Evolutionary conservation across 148 eudicot genomes (phyloP).

Genomic region (Camellia japonica): DNA sequence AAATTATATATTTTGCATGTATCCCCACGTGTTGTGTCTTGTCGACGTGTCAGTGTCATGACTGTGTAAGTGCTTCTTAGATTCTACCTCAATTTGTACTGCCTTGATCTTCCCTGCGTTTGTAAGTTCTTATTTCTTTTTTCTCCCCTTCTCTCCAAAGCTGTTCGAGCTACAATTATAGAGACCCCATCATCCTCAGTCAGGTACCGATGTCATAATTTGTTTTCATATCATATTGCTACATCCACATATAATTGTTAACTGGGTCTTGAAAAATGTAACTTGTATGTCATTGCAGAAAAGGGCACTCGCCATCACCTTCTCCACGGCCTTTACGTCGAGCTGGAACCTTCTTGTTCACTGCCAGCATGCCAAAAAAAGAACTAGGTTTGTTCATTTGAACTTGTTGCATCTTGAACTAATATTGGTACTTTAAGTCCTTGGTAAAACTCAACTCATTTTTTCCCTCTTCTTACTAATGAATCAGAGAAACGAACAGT

Average conservation of each 20-base stretch:
- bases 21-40: no score
- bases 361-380: constrained; percentile 42
- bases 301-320: constrained; percentile 69
- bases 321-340: constrained; percentile 45
- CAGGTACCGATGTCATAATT: constrained; percentile 36
- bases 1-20: no score
- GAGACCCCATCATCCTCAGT: constrained; percentile 48
- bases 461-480: neutral
- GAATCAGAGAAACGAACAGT: constrained; percentile 61
- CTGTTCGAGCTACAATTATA: constrained; percentile 59
- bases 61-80: no score
- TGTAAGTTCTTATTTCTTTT: neutral
- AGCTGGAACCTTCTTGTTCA: constrained; percentile 52
- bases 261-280: neutral
- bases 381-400: constrained; percentile 52
- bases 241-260: neutral
- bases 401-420: neutral
- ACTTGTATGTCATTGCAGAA: constrained; percentile 35
- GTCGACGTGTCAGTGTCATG: no score
- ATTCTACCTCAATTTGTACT: constrained; percentile 1
- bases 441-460: neutral
- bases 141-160: constrained; percentile 27
- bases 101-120: neutral
- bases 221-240: neutral
- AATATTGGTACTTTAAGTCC: neutral